Base-by-base conservation (phyloP, 495 filamentous ascomycete genomes). In the Hyaloscypha finlandica region DNA sequence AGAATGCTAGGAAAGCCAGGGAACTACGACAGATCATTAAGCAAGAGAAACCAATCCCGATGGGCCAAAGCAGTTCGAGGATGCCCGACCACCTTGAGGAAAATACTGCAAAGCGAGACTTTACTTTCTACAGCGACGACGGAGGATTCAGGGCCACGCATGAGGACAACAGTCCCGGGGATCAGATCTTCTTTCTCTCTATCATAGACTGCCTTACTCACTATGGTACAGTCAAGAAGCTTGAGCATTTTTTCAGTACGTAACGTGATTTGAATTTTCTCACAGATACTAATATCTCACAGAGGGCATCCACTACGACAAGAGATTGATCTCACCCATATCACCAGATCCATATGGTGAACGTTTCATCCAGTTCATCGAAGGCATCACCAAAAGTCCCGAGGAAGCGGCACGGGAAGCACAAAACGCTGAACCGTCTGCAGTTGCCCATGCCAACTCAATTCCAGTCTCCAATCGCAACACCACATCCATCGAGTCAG, bases 181-280 rank as follows among this genome's bases (percentile, higher is more conserved):
- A 97, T 63, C 92, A 96, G 78, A 93, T 99, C 37, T 99, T 98
- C 73, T 99, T 98, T 74, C 85, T 99, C 8, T 95, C 95, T 12
- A 95, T 99, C 68, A 98, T 98, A 74, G 96, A 98, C 77, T 98
- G 94, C 75, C 78, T 99, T 74, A 99, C 95, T 48, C 92, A 97
- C 78, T 74, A 72, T 63, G 72, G 72, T 31, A 70, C 65, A 0
- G 59, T 72, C 4, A 71, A 68, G 39, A 68, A 67, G 59, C 48
- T 71, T 51, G 69, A 72, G 59, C 64, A 70, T 68, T 64, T 73
- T 4, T 70, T 66, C 48, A 68, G 71, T 73, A 59, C n/a, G 71
- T 68, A 8, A 12, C 16, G 30, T 29, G 56, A 37, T 29, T 35
- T n/a, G 16, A n/a, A n/a, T 8, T 35, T 52, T 35, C 29, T 51